phyloP scores from a whole-genome alignment of 768 basidiomycete genomes.

The Podaxis sp. region DNA sequence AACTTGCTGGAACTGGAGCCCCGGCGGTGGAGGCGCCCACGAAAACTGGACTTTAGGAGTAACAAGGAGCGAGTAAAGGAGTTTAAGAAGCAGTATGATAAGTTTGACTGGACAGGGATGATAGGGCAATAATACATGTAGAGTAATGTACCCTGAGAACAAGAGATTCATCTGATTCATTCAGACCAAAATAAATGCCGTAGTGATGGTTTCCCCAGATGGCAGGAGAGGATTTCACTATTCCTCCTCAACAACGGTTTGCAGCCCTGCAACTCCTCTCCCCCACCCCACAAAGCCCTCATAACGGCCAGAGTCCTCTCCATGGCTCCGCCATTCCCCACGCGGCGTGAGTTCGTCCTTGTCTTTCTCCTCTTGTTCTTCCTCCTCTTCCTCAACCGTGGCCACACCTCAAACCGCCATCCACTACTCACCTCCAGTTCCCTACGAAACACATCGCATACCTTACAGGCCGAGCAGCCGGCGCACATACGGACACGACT shows the following conservation, averaged over 20 bases:
- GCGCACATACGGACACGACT: slow-evolving; percentile 28
- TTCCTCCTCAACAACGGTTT: not conserved
- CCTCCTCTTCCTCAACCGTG: slow-evolving; percentile 15
- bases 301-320: not conserved
- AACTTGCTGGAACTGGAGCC: slow-evolving; percentile 88
- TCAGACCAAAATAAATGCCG: not conserved
- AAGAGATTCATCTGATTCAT: not conserved
- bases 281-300: slow-evolving; percentile 16
- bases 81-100: slow-evolving; percentile 76
- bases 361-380: slow-evolving; percentile 17
- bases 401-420: slow-evolving; percentile 8
- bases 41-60: slow-evolving; percentile 64
- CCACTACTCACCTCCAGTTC: slow-evolving; percentile 6
- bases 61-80: slow-evolving; percentile 68
- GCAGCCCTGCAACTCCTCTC: slow-evolving; percentile 2
- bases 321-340: slow-evolving; percentile 18
- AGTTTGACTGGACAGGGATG: slow-evolving; percentile 81
- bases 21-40: slow-evolving; percentile 80
- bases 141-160: not conserved
- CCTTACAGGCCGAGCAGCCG: slow-evolving; percentile 17
- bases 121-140: slow-evolving; percentile 35
- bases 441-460: slow-evolving; percentile 12
- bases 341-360: slow-evolving; percentile 19
- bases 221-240: not conserved
- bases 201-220: not conserved